phyloP scores from a whole-genome alignment of 2,329 filamentous ascomycete species.

The Ceratocystis eucalypticola region DNA sequence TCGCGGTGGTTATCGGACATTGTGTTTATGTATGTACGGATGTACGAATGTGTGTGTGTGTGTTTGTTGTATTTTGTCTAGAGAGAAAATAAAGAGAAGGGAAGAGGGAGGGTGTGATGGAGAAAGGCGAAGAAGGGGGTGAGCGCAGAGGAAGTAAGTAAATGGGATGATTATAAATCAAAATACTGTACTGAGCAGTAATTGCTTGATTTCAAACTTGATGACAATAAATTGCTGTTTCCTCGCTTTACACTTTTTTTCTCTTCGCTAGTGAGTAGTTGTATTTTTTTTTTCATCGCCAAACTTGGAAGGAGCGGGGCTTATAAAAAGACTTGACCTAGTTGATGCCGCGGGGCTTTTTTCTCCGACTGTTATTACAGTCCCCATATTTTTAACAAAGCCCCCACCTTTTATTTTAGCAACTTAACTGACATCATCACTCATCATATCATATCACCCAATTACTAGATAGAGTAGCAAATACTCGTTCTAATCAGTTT shows the following conservation, averaged over 20 bases:
- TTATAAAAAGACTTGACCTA: neutral
- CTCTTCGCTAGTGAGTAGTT: neutral
- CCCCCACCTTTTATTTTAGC: constrained; percentile 1
- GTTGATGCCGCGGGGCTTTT: neutral
- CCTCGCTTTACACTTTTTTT: neutral
- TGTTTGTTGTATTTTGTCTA: neutral
- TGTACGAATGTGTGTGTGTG: neutral
- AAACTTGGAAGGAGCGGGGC: constrained; percentile 14
- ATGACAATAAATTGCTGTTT: neutral
- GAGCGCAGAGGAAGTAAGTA: neutral
- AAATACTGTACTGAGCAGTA: neutral
- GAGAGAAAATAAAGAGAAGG: neutral
- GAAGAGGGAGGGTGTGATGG: neutral
- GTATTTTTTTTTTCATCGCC: constrained; percentile 10
- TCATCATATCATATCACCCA: neutral
- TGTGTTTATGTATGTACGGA: neutral
- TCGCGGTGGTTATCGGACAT: constrained; percentile 12
- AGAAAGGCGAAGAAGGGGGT: too few species aligned
- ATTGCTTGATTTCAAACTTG: constrained; percentile 3
- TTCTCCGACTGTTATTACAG: neutral
- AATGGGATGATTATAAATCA: constrained; percentile 11
- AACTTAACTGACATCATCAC: neutral
- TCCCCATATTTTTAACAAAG: neutral
- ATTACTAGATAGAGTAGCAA: neutral
- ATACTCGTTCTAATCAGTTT: neutral